Base-by-base conservation (phyloP, 2,329 filamentous ascomycete genomes). In the Sclerotinia minor region DNA sequence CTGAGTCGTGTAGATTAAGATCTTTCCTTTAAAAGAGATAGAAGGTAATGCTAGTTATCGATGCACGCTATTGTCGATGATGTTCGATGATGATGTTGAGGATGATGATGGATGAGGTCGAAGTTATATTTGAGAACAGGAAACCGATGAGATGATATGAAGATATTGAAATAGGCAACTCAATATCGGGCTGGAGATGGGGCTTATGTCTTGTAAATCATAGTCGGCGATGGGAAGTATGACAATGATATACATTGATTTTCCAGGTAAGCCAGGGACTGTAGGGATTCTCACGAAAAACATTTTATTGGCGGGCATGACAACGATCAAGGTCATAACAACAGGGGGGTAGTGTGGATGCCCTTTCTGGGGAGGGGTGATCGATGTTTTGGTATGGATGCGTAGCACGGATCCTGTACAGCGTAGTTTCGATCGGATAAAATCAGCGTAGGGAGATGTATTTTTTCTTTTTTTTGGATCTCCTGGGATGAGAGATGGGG, bases 181-280 rank as follows among this genome's bases (percentile, higher is more conserved):
- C 44, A 50, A 58, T 65, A 38, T 61, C 53, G 60, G 67, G 44
- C 32, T 53, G 26, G 32, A 50, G n/a, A 68, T 65, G 60, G 52
- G 67, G 67, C 67, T 68, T 68, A 58, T 68, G 60, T 64, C 53
- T 57, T 55, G 50, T 41, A 68, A 57, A 44, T 35, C 38, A 57
- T 55, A 68, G 59, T 68, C 60, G 67, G 67, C 59, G 67, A 65
- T 64, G 53, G 60, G 61, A 64, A 44, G 67, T 67, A 67, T 64
- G 65, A 67, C 65, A 67, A 55, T 64, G 59, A 67, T 67, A 67
- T 67, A 67, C 57, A 63, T 67, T 64, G 55, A 49, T 52, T 50
- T 64, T 65, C 54, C 54, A 61, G 50, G 58, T 67, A 52, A 49
- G 53, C 52, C 52, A 58, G 53, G 54, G 35, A 52, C 32, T 17